Evolutionary conservation across 2,329 filamentous ascomycete species (phyloP).

Genomic region (Dactylonectria macrodidyma): DNA sequence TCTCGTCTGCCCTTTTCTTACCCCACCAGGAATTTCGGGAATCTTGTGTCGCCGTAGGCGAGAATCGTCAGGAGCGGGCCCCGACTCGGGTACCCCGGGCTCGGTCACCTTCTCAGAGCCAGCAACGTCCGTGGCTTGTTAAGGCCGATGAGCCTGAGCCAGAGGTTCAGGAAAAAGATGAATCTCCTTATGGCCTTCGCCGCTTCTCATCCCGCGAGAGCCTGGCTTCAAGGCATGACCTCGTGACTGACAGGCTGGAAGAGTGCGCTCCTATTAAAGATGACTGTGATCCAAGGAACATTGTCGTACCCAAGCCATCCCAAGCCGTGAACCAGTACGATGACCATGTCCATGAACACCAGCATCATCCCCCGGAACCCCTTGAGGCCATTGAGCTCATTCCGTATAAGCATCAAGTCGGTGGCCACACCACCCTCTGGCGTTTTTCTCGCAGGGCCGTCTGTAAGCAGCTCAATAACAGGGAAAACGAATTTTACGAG

Average conservation of each 20-base stretch:
- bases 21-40: constrained; percentile 76
- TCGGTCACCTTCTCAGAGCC: constrained; percentile 59
- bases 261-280: constrained; percentile 58
- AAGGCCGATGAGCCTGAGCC: constrained; percentile 68
- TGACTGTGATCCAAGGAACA: constrained; percentile 57
- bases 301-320: constrained; percentile 50
- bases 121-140: constrained; percentile 68
- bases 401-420: constrained; percentile 97
- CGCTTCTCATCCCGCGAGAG: constrained; percentile 50
- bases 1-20: constrained; percentile 87
- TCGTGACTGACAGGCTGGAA: constrained; percentile 54
- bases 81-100: constrained; percentile 63
- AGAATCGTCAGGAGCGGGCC: constrained; percentile 52
- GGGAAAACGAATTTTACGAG: constrained; percentile 99
- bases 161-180: constrained; percentile 45
- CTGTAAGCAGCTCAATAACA: constrained; percentile 97
- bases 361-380: constrained; percentile 70
- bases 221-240: constrained; percentile 49
- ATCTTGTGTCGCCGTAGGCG: constrained; percentile 43
- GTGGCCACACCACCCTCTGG: constrained; percentile 96
- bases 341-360: constrained; percentile 67
- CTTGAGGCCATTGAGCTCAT: constrained; percentile 95
- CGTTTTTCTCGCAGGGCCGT: constrained; percentile 95
- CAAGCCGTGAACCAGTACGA: constrained; percentile 60
- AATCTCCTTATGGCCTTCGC: constrained; percentile 42